Conservation (phyloP, 2,329 filamentous ascomycete species). For the Monosporascus cannonballus region DNA sequence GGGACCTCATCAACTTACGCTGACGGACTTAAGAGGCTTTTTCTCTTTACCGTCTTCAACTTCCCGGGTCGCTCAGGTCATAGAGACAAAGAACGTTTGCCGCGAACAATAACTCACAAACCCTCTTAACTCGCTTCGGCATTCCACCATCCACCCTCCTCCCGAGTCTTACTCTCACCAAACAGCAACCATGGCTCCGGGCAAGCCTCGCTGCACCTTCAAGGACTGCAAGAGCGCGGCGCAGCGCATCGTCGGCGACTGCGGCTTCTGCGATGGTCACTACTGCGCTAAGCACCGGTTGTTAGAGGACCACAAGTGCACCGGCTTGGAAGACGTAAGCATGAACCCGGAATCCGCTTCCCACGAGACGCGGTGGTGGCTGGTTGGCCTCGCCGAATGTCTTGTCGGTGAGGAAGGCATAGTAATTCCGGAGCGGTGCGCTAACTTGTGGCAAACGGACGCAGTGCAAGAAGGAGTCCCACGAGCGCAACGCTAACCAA, state of each 20-base stretch:
- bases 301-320: conserved; percentile 90
- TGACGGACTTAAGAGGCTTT: not conserved
- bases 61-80: not conserved
- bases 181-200: conserved; percentile 53
- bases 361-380: conserved; percentile 29
- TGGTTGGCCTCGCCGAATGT: conserved; percentile 33
- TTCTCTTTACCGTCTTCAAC: not conserved
- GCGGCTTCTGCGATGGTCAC: conserved; percentile 87
- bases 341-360: conserved; percentile 15
- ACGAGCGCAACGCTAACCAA: conserved; percentile 89
- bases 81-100: no score
- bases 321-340: conserved; percentile 79
- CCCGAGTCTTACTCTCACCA: not conserved
- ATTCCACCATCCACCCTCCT: not conserved
- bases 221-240: conserved; percentile 84
- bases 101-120: no score
- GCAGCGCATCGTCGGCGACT: conserved; percentile 93
- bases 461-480: conserved; percentile 91
- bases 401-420: conserved; percentile 18
- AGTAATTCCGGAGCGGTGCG: conserved; percentile 25
- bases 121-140: no score
- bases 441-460: conserved; percentile 26
- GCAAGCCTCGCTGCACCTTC: conserved; percentile 79
- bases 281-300: conserved; percentile 94
- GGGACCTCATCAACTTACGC: not conserved